Conservation (phyloP, 305 asterid species). For the Striga hermonthica region DNA sequence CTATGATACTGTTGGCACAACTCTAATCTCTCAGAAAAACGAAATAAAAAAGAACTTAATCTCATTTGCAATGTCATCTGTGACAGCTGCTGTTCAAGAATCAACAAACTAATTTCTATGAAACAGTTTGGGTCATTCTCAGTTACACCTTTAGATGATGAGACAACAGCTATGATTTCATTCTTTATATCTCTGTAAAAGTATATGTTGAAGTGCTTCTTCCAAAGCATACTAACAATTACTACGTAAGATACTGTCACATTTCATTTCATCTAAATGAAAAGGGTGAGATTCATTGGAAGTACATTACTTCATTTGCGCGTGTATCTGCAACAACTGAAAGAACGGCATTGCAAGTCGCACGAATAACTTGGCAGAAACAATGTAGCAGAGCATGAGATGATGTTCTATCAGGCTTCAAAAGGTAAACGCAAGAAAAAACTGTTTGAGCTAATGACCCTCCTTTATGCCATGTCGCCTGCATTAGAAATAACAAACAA, state of each 20-base stretch:
- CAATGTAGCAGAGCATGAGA: constrained; percentile 85
- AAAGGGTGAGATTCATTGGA: constrained; percentile 42
- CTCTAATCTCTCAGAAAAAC: neutral
- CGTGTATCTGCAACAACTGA: constrained; percentile 86
- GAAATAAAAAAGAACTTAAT: constrained; percentile 37
- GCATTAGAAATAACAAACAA: constrained; percentile 34
- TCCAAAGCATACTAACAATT: constrained; percentile 14
- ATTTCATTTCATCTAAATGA: constrained; percentile 18
- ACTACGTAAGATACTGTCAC: constrained; percentile 14
- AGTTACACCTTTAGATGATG: constrained; percentile 37
- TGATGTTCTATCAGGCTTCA: constrained; percentile 87
- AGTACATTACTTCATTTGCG: constrained; percentile 95
- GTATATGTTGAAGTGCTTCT: constrained; percentile 4
- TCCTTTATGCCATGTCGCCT: constrained; percentile 99
- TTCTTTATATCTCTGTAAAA: constrained; percentile 12
- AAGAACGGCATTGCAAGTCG: constrained; percentile 83
- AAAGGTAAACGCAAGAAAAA: constrained; percentile 82
- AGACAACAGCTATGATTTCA: constrained; percentile 33
- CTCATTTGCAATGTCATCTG: constrained; percentile 48
- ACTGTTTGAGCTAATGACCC: constrained; percentile 93
- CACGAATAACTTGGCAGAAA: constrained; percentile 71
- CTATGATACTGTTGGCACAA: constrained; percentile 7
- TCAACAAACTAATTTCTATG: constrained; percentile 7
- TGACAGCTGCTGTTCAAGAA: constrained; percentile 32
- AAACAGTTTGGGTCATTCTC: constrained; percentile 45